A percentile compares a stretch with the other conserved stretches of the same genome.
phyloP scores from a whole-genome alignment of 768 basidiomycete genomes.

The Dendrothele bispora region DNA sequence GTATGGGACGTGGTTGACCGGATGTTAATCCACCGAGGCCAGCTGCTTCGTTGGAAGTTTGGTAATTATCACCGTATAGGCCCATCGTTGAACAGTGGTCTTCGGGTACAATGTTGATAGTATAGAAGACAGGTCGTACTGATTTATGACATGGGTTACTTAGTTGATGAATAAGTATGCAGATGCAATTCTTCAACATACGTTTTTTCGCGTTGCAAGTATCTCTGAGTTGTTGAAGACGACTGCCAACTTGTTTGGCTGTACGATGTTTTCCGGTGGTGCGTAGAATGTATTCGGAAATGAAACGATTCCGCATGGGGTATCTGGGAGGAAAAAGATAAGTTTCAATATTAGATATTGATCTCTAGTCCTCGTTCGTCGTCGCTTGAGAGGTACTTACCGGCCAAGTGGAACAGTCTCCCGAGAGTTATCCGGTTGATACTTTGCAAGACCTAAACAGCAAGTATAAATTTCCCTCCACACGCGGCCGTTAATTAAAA shows the following conservation, averaged over 20 bases:
- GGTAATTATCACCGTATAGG: slow-evolving; percentile 12
- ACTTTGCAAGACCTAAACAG: slow-evolving; percentile 58
- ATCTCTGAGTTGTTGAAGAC: neutral
- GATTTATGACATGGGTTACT: slow-evolving; percentile 11
- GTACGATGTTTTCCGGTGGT: slow-evolving; percentile 70
- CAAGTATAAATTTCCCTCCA: slow-evolving; percentile 10
- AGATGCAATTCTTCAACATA: slow-evolving; percentile 39
- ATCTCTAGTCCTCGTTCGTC: neutral
- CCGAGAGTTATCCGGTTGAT: slow-evolving; percentile 69
- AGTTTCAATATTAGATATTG: too few species aligned
- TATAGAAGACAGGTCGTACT: slow-evolving; percentile 39
- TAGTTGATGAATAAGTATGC: neutral
- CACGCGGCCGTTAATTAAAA: slow-evolving; percentile 1
- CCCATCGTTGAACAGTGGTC: slow-evolving; percentile 13
- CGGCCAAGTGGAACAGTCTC: slow-evolving; percentile 72
- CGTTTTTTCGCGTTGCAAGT: slow-evolving; percentile 56
- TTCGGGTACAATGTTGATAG: slow-evolving; percentile 43
- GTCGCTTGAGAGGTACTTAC: neutral
- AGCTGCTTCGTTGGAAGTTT: slow-evolving; percentile 8
- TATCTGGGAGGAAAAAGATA: slow-evolving; percentile 32
- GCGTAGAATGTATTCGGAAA: slow-evolving; percentile 71
- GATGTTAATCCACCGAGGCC: slow-evolving; percentile 38
- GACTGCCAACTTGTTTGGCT: slow-evolving; percentile 55
- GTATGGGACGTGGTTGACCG: slow-evolving; percentile 48
- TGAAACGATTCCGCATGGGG: slow-evolving; percentile 77